Base-by-base conservation (phyloP, 1,284 basidiomycete species). In the Crucibulum parvulum region DNA sequence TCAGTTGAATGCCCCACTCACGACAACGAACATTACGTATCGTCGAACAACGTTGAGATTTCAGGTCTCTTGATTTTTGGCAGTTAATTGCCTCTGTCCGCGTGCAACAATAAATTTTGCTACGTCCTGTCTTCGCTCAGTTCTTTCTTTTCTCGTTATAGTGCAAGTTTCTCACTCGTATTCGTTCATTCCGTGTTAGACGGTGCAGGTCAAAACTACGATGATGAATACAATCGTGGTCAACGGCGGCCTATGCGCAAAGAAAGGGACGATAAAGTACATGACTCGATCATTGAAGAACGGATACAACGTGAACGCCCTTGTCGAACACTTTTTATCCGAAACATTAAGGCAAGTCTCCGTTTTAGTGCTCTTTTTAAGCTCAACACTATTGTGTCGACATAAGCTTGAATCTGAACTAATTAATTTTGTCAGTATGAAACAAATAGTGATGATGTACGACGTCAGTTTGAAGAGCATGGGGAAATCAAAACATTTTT, bases 401-500 rank as follows among this genome's bases (percentile, higher is more conserved):
- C 59, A 24, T 24, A 13, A 50, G 47, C 18, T 31, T 31, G 11
- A 50, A 50, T n/a, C 31, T 24, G 24, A 24, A 53, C 45, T 24
- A 34, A 13, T 34, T 36, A 57, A 36, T 60, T 37, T 41, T 50
- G 74, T 62, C 76, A 97, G 96, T 98, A 97, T 80, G 94, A 96
- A 79, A 94, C 95, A 18, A 86, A 91, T 67, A 90, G 92, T 66
- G 87, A 89, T 9, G 89, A 93, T 71, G 89, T 99, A n/a, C 88
- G 91, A 63, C 83, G 83, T 39, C 86, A 88, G 56, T 99, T 99
- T 78, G 93, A 94, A 76, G 88, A 92, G 61, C 94, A 94, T 74
- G 97, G 97, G 60, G 94, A 96, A 73, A 93, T 99, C 79, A 95
- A 95, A 78, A 96, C 94, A 2, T 98, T 96, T 76, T 99, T 98